Evolutionary conservation across 495 filamentous ascomycete genomes (phyloP), one percentile per base, ranked within the genome.

Genomic region (Xylaria curta): DNA sequence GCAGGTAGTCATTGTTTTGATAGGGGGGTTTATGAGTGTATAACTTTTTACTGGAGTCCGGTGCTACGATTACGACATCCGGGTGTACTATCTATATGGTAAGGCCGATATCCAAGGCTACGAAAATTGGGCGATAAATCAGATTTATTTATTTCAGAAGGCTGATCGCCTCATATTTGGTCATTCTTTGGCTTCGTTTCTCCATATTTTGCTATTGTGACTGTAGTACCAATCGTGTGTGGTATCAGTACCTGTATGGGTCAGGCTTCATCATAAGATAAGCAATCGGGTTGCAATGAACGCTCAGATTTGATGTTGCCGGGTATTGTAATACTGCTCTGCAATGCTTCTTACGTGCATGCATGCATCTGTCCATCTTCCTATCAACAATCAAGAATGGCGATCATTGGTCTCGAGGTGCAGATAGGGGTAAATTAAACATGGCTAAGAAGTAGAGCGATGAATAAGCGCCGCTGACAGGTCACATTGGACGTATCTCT

Each of bases 1-100:
- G 67, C 19, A 77, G 80, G 66, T 80, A 76, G 71, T 51, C 17
- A 26, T 51, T 49, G 42, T 42, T 51, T 72, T 72, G 54, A 62
- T 68, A 61, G 54, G 69, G 59, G 21, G 28, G 58, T 17, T 47
- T 38, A 15, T 49, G 54, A 38, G 47, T 71, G 69, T 64, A 64
- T 64, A 71, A 63, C 31, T 54, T 53, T 72, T 59, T 70, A 67
- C 47, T 56, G 64, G 70, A 72, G 70, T 72, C 63, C n/a, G 70
- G 70, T 66, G 63, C 62, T 61, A 65, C 40, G 69, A 66, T 66
- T 21, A 71, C 51, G 61, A 71, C 60, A 36, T 72, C 49, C 70
- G 70, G 63, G 69, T 72, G 70, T 71, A 71, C 47, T 71, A 71
- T 70, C 19, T 63, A 69, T 31, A 31, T 69, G 54, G 66, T 44